A percentile compares a stretch with the other conserved stretches of the same genome.
Evolutionary conservation across 805 yeast species (phyloP).

Genomic region (Pichia nakasei): DNA sequence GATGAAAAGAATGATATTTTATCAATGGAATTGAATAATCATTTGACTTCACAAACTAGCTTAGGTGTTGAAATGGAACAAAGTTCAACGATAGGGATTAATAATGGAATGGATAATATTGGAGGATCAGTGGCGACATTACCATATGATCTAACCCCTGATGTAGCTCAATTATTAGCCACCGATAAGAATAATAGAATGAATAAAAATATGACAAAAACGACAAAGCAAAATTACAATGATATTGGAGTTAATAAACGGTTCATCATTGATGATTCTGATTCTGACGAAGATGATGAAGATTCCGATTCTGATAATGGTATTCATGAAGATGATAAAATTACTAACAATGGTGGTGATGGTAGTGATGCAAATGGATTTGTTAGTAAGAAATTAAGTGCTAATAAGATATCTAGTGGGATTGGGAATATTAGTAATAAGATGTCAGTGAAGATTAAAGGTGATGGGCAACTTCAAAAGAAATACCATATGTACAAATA

Average conservation of each 20-base stretch:
- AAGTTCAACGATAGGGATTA: not conserved
- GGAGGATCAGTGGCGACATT: slow-evolving; percentile 12
- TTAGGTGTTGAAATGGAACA: not conserved
- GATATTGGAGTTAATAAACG: not conserved
- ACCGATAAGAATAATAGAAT: slow-evolving; percentile 1
- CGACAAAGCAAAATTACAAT: not conserved
- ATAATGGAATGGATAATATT: not conserved
- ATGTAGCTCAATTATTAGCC: slow-evolving; percentile 14
- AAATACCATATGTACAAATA: not conserved
- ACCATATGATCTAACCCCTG: slow-evolving; percentile 17
- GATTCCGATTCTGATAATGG: not conserved
- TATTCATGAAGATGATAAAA: not conserved
- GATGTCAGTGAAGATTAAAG: not conserved
- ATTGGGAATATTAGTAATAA: not conserved
- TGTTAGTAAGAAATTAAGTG: not conserved
- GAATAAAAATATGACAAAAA: not conserved
- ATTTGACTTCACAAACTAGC: no score
- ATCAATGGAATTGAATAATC: not conserved
- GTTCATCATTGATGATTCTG: slow-evolving; percentile 9
- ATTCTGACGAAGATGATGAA: slow-evolving; percentile 14
- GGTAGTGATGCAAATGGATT: not conserved
- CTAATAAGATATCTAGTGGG: not conserved
- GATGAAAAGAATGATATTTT: slow-evolving; percentile 1
- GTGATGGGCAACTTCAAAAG: not conserved
- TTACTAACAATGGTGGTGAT: not conserved